phyloP scores from a whole-genome alignment of 257 asterid species.

The Ajuga chamaepitys region DNA sequence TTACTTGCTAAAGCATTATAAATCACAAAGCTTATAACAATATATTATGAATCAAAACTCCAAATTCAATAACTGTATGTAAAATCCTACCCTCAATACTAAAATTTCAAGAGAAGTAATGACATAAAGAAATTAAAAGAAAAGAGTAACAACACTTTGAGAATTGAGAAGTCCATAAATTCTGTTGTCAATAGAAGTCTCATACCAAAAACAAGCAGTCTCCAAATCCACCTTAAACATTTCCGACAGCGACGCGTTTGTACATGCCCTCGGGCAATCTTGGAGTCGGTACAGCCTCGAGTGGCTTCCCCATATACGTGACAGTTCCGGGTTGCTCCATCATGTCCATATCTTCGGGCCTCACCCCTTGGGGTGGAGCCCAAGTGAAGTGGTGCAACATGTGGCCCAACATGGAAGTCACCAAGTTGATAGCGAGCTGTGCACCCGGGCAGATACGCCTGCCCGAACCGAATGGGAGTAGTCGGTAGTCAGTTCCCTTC shows the following conservation, averaged over 20 bases:
- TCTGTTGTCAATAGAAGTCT: too few species aligned
- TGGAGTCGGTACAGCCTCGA: slow-evolving; percentile 55
- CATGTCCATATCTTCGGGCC: slow-evolving; percentile 66
- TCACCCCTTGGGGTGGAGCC: slow-evolving; percentile 44
- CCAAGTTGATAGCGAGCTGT: slow-evolving; percentile 58
- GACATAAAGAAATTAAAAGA: neutral
- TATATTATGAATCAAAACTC: neutral
- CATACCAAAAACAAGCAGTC: too few species aligned
- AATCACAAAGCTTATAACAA: neutral
- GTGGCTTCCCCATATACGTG: slow-evolving; percentile 65
- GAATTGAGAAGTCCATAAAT: too few species aligned
- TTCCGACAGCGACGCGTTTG: slow-evolving; percentile 38
- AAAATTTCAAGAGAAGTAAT: neutral
- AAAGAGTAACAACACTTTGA: too few species aligned
- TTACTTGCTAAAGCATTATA: too few species aligned
- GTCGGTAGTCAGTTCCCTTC: slow-evolving; percentile 73
- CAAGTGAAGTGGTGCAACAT: slow-evolving; percentile 59
- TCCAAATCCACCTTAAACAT: slow-evolving; percentile 18
- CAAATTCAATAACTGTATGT: neutral
- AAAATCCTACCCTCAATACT: neutral
- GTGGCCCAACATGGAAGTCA: slow-evolving; percentile 65
- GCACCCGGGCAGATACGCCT: slow-evolving; percentile 80
- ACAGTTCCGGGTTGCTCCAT: slow-evolving; percentile 80
- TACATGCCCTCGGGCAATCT: slow-evolving; percentile 49
- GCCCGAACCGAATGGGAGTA: slow-evolving; percentile 80